phyloP scores from a whole-genome alignment of 805 yeast species.

The Lipomyces starkeyi region DNA sequence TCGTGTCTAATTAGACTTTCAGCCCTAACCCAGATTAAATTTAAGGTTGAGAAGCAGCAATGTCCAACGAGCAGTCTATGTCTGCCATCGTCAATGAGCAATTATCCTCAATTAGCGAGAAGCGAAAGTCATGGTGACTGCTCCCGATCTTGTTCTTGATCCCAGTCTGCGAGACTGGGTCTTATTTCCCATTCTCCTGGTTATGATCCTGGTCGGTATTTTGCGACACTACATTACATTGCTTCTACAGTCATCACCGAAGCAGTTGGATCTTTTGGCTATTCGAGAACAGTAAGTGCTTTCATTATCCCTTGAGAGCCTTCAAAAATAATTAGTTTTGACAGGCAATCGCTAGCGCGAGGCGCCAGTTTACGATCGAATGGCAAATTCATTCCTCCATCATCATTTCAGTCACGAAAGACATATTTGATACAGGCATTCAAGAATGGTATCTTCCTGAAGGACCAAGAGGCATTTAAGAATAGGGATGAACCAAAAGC shows the following conservation, averaged over 20 bases:
- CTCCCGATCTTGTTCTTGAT: slow-evolving; percentile 70
- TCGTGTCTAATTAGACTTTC: neutral
- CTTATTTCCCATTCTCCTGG: slow-evolving; percentile 82
- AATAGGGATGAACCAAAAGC: slow-evolving; percentile 34
- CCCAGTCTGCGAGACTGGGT: slow-evolving; percentile 90
- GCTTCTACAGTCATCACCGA: slow-evolving; percentile 64
- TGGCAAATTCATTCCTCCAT: slow-evolving; percentile 56
- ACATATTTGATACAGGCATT: slow-evolving; percentile 56
- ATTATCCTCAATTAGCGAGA: neutral
- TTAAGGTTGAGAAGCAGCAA: too few relatives aligned
- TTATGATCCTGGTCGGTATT: slow-evolving; percentile 87
- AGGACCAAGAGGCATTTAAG: slow-evolving; percentile 52
- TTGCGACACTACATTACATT: slow-evolving; percentile 70
- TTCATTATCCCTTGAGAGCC: slow-evolving; percentile 13
- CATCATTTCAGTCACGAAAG: slow-evolving; percentile 62
- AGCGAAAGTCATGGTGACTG: slow-evolving; percentile 34
- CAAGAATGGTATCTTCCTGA: slow-evolving; percentile 60
- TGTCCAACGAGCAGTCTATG: too few relatives aligned
- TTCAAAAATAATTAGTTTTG: slow-evolving; percentile 31
- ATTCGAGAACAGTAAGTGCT: slow-evolving; percentile 57
- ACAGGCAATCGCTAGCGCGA: slow-evolving; percentile 61
- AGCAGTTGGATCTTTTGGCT: slow-evolving; percentile 57
- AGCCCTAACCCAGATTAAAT: neutral
- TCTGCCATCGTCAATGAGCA: neutral
- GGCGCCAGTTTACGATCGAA: slow-evolving; percentile 64